Base-by-base conservation (phyloP, 2,329 filamentous ascomycete species). In the Xylaria arbuscula region DNA sequence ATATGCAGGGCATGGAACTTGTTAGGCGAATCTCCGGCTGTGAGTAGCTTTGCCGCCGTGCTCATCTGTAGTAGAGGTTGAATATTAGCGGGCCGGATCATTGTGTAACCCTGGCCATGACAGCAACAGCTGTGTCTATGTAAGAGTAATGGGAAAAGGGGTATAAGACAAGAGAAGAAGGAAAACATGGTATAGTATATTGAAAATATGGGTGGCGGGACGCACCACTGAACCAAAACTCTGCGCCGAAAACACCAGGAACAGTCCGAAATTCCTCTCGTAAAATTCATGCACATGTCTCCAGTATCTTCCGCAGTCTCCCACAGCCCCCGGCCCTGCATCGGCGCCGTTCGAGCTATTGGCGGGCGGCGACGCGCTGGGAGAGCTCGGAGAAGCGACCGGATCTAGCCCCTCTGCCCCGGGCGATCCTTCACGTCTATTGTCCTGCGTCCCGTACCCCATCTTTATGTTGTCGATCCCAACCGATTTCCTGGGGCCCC, bases 1-100 rank as follows among this genome's bases (percentile, higher is more conserved):
- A 83, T 80, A 45, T 83, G 80, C 61, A 83, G 55, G 3, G 81
- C 81, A 55, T 82, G 80, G 38, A 82, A 81, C 65, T 78, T 80
- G 57, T 75, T 77, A 2, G 66, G 10, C 72, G 76, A 3, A 72
- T 81, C 66, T 69, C 65, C 57, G 9, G 70, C 68, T 6, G 74
- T 80, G 1, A 82, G 58, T 0, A 82, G 69, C 4, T 81, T 77
- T 0, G 80, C 81, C 15, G 81, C 80, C 75, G 80, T 82, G 1
- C 77, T 78, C 78, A 83, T 83, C 80, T 83, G 51, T 22, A 61
- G 50, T 59, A 69, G 69, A 58, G 68, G 40, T 56, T 0, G 48
- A 10, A 28, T 3, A 38, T 64, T 32, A 28, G 55, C 32, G 19
- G 34, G 45, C 74, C 53, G 69, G 34, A 19, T 42, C 13, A 45